Base-by-base conservation (phyloP, 78 protist species). In the Planoprotostelium fungivorum region DNA sequence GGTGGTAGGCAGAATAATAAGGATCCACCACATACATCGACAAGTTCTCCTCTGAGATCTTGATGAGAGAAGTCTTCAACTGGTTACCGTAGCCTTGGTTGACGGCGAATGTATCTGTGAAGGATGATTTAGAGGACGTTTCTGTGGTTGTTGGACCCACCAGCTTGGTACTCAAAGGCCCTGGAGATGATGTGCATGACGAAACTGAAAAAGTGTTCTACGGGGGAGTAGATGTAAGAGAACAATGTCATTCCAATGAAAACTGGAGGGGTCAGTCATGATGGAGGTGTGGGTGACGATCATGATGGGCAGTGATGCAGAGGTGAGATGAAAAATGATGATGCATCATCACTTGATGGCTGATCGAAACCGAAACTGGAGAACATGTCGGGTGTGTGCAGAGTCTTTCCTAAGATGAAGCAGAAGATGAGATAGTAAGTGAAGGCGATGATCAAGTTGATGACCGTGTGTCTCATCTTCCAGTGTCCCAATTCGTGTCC, bases 401-500 rank as follows among this genome's bases (percentile, higher is more conserved):
- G 88, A 38, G 91, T 87, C n/a, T 86, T 34, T 36, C 94, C 94
- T 38, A 90, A 88, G 25, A 31, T 10, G 36, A 38, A 92, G 85
- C 89, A 93, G 83, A 91, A 88, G 83, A 37, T 16, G 36, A 93
- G 37, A 0, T 91, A 0, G 34, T 88, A 39, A 37, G 84, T 29
- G 39, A 88, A 91, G 35, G 34, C 63, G 0, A 95, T 9, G 38
- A 63, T 73, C 28, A 96, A 86, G 73, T 35, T 38, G 38, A 83
- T 86, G 63, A 73, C 85, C 25, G 93, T 93, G 91, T 96, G 98
- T 38, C 34, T 85, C 87, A 39, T 90, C 37, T 84, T 29, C 88
- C 94, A 91, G 88, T 97, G 98, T 25, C 98, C 98, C 29, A 97
- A 83, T 86, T 97, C 98, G 91, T 97, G 98, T 0, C 93, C 94